Base-by-base conservation (phyloP, 1,284 basidiomycete species). In the Apiotrichum montevideense region DNA sequence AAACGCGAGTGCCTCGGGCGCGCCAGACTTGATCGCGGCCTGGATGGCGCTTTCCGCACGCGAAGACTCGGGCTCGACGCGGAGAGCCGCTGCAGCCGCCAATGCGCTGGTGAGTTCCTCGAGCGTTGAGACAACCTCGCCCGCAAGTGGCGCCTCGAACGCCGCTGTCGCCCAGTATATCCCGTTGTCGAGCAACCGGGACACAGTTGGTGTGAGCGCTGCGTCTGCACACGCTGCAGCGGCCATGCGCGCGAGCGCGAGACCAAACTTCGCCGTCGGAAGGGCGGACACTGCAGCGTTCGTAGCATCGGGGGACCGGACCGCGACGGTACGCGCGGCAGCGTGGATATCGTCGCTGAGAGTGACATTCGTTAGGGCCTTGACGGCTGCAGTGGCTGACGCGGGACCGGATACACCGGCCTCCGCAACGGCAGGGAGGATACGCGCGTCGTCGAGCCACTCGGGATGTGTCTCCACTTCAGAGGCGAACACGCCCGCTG, bases 41-140 rank as follows among this genome's bases (percentile, higher is more conserved):
- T 82, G 81, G 39, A 95, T 68, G 32, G 91, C 76, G 0, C 89
- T 86, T 59, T 97, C 93, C 0, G 84, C 84, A 6, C 87, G 73
- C 62, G 86, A 82, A 1, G 80, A 63, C 61, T 85, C 86, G 40
- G 84, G 73, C 45, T 67, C 67, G 9, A 66, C 46, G 14, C 61
- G 62, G n/a, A 59, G 48, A 3, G 59, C 48, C 11, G 53, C 39
- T 15, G 47, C 48, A 14, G 66, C 50, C 3, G 46, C 35, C 0
- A 42, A 32, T 1, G 69, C 35, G 1, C 53, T 49, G 1, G 34
- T 49, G 9, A 60, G 32, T 10, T 58, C 62, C n/a, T 49, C 5
- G 8, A 49, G n/a, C 4, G 47, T 10, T 3, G 47, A 21, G 13
- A 49, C 15, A 14, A 39, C 47, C 8, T 61, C 64, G 3, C 41